A percentile compares a stretch with the other conserved stretches of the same genome.
These are phyloP conservation scores for Symbiodinium natans DNA, from an alignment of 73 alveolate genomes.

Conservation along the genomic window DNA sequence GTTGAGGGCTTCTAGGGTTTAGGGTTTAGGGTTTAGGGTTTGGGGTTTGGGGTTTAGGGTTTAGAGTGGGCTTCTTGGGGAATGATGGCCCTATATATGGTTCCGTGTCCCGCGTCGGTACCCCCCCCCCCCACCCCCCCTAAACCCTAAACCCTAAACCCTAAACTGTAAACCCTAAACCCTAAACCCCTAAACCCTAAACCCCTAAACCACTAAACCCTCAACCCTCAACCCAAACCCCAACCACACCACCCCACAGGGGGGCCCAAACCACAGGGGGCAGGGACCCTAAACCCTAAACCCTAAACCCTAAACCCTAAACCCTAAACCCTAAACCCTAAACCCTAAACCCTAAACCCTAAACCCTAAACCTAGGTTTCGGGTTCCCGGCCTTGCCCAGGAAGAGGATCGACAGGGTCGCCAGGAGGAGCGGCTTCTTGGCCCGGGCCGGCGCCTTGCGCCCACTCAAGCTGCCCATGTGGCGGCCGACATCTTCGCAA, in stretches of 20 bases:
- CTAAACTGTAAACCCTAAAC: too few relatives aligned
- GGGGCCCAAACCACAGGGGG: too few relatives aligned
- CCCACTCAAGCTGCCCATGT: neutral
- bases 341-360: neutral
- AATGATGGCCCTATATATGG: too few relatives aligned
- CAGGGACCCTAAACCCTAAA: neutral
- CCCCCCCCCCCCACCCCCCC: too few relatives aligned
- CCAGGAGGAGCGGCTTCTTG: neutral
- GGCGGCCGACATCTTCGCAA: neutral
- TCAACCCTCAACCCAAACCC: too few relatives aligned
- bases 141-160: too few relatives aligned
- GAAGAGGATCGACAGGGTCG: neutral
- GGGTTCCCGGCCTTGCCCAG: neutral
- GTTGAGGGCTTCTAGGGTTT: neutral
- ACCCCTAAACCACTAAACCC: too few relatives aligned
- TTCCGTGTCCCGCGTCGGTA: too few relatives aligned
- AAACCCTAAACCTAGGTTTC: neutral
- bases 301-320: neutral
- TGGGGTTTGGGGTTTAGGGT: too few relatives aligned
- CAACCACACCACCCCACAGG: too few relatives aligned
- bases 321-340: neutral
- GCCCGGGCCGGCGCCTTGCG: neutral
- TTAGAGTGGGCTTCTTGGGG: too few relatives aligned
- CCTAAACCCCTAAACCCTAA: too few relatives aligned
- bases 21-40: neutral